Percentiles rank a stretch among this genome's conserved stretches.
Evolutionary conservation across 2,329 filamentous ascomycete species (phyloP).

Genomic region (Nannizziopsis arthrosporioides): DNA sequence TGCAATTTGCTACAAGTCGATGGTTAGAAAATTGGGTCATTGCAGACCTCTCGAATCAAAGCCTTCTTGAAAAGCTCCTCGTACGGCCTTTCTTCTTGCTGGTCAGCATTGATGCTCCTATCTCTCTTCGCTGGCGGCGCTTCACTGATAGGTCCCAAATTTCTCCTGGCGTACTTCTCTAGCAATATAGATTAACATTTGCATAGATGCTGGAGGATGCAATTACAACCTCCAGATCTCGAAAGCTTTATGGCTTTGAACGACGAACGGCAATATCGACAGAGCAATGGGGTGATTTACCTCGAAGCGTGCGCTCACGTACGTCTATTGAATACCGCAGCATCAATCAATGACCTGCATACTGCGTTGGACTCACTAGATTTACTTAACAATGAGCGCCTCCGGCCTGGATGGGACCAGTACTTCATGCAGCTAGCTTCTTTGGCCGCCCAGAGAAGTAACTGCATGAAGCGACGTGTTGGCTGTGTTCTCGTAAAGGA

Average conservation of each 20-base stretch:
- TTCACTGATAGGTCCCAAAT: slow-evolving; percentile 42
- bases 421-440: slow-evolving; percentile 98
- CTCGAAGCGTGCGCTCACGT: slow-evolving; percentile 73
- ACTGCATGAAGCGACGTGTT: slow-evolving; percentile 96
- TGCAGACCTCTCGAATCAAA: slow-evolving; percentile 65
- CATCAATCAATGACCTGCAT: slow-evolving; percentile 59
- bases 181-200: slow-evolving; percentile 3
- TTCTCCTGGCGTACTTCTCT: not conserved
- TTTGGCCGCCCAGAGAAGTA: slow-evolving; percentile 76
- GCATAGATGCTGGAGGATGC: slow-evolving; percentile 38
- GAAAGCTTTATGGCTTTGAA: slow-evolving; percentile 50
- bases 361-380: slow-evolving; percentile 61
- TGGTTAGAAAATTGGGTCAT: slow-evolving; percentile 82
- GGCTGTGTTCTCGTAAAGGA: slow-evolving; percentile 85
- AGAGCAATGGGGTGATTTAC: slow-evolving; percentile 53
- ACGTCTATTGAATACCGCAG: slow-evolving; percentile 73
- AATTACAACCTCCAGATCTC: slow-evolving; percentile 42
- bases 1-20: slow-evolving; percentile 73
- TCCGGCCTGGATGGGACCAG: slow-evolving; percentile 86
- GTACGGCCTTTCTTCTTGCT: slow-evolving; percentile 86
- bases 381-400: slow-evolving; percentile 62
- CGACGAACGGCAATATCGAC: slow-evolving; percentile 65
- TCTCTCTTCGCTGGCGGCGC: slow-evolving; percentile 71
- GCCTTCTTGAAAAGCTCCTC: slow-evolving; percentile 60
- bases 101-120: slow-evolving; percentile 79